Base-by-base conservation (phyloP, 2,329 filamentous ascomycete genomes). In the Cytospora piceae region DNA sequence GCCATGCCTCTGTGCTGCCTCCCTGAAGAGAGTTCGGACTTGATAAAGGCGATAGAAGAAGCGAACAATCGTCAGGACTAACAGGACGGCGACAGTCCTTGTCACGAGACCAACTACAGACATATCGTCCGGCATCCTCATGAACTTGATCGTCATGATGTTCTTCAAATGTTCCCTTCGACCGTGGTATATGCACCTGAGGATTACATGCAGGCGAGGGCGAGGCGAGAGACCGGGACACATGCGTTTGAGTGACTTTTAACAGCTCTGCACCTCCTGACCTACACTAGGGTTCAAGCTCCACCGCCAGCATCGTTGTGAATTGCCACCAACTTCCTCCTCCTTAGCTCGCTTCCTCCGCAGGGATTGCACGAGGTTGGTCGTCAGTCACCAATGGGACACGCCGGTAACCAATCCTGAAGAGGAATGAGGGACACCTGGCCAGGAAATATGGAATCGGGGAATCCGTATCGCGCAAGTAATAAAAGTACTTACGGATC, bases 31-130 rank as follows among this genome's bases (percentile, higher is more conserved):
- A 63, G 68, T 71, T 15, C 74, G 73, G 27, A 70, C 67, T 55
- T 71, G 70, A 58, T 72, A 73, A 8, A 76, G 68, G 46, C 70
- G 67, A 53, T 70, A 70, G 60, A 74, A 70, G 63, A 76, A 75
- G 9, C 66, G 56, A 7, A 53, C 67, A 11, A 74, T 22, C 20
- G 61, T 66, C 27, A 67, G 14, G 15, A 20, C 31, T 37, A 31
- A 24, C 11, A 66, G 61, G n/a, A 14, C 49, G 8, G 46, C 24
- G 20, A 27, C n/a, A 22, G 22, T 14, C 27, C 56, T 61, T 3
- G 53, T 12, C 24, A 64, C 15, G 20, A 60, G 53, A n/a, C 56
- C 56, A 12, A 29, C 2, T n/a, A 37, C 31, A 0, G 64, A 64
- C 15, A 46, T 14, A 24, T 65, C 17, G 9, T n/a, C 53, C 22